These are phyloP conservation scores for Amanita subjunquillea DNA, from an alignment of 768 basidiomycete genomes.

Conservation along the genomic window DNA sequence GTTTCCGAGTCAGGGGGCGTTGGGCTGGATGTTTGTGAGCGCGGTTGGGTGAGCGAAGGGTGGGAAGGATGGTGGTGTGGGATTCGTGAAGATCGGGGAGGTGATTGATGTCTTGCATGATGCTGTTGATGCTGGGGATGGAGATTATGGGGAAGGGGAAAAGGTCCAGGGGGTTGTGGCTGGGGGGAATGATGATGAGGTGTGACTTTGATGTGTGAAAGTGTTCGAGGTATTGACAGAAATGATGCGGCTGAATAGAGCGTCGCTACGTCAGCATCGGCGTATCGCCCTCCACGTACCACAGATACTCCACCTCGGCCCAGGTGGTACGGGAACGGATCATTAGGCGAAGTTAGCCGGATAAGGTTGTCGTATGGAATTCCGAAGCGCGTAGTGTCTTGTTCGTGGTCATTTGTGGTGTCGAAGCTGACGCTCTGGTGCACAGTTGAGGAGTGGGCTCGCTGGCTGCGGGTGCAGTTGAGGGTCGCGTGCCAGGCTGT, in stretches of 20 bases:
- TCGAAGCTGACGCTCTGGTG: conserved; percentile 2
- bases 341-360: conserved; percentile 57
- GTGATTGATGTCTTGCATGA: not conserved
- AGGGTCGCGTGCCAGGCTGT: conserved; percentile 18
- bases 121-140: not conserved
- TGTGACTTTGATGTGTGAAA: not conserved
- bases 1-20: not conserved
- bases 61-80: not conserved
- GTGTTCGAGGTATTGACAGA: conserved; percentile 50
- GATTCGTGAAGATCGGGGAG: conserved; percentile 9
- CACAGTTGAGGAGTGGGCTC: not conserved
- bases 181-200: conserved; percentile 11
- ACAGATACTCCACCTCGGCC: conserved; percentile 4
- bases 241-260: conserved; percentile 81
- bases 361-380: conserved; percentile 68
- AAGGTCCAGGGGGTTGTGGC: not conserved
- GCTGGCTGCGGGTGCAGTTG: not conserved
- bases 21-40: not conserved
- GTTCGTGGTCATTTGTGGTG: conserved; percentile 8
- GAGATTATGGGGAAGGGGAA: not conserved
- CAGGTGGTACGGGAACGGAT: conserved; percentile 38
- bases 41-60: conserved; percentile 10
- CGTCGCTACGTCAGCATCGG: conserved; percentile 75
- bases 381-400: conserved; percentile 31
- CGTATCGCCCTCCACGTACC: conserved; percentile 21